Evolutionary conservation across 345 rosid genomes (phyloP), one percentile per base, ranked within the genome.

Genomic region (Hevea brasiliensis): DNA sequence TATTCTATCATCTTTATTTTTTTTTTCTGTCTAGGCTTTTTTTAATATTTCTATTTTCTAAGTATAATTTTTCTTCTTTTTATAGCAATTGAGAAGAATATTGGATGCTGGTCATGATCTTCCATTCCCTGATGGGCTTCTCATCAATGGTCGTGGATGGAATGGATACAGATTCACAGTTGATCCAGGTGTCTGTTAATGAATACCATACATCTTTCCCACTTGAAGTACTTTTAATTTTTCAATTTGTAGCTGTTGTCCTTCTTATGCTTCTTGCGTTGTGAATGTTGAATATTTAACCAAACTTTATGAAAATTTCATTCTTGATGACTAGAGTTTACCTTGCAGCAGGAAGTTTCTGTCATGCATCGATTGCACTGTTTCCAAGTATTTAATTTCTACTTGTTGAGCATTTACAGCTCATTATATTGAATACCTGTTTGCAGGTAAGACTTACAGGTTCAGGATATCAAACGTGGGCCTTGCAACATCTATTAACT

Each of bases 401-500:
- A 26, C 5, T 29, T 48, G 40, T n/a, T 17, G 42, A 14, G 21
- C 18, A 37, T 15, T 18, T 65, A 65, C 27, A 18, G 6, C 44
- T 53, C 14, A 53, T 54, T 72, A 41, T 8, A 18, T 0, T 51
- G 50, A 20, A 44, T 27, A 14, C 48, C n/a, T 63, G 27, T 63
- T 65, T 64, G 59, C 90, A 90, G 92, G 90, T 11, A 89, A 81
- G 80, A 90, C 89, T 12, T 86, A 90, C 75, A 87, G 92, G 79
- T 87, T 89, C 77, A 81, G 93, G 79, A 85, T 92, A 75, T 90
- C 93, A 17, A 92, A 92, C 56, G 92, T 90, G 65, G 97, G 97
- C 68, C 77, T 85, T 20, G 67, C 89, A 10, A 87, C 88, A 62
- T 82, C 89, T 48, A 72, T 92, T 74, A 92, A 92, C 81, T 88